Evolutionary conservation across 768 basidiomycete species (phyloP).

Genomic region (Tylopilus sp.): DNA sequence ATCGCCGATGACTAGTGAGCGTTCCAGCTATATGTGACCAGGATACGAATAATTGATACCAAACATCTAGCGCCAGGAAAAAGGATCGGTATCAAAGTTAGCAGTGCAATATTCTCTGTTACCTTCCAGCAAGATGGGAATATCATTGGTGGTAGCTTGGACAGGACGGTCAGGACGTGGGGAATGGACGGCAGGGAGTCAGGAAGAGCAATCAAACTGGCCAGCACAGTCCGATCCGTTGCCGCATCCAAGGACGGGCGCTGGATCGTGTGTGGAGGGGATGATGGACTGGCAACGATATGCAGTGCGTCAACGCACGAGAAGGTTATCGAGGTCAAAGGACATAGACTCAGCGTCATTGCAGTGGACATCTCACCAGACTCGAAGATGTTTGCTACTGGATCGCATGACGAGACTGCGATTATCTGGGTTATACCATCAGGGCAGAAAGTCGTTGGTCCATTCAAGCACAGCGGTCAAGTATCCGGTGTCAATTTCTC

Average conservation of each 20-base stretch:
- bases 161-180: not conserved
- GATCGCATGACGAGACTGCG: not conserved
- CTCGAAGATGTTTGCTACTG: not conserved
- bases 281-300: not conserved
- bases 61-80: not conserved
- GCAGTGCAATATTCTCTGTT: not conserved
- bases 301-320: not conserved
- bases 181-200: not conserved
- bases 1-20: not conserved
- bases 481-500: not conserved
- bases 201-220: not conserved
- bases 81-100: not conserved
- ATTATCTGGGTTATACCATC: not conserved
- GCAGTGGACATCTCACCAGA: not conserved
- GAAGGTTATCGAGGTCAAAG: not conserved
- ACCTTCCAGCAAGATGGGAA: not conserved
- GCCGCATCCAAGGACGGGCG: not conserved
- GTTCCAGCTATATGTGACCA: not conserved
- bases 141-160: not conserved
- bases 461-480: not conserved
- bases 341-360: not conserved
- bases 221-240: not conserved
- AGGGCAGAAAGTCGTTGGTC: not conserved
- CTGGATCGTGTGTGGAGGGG: not conserved
- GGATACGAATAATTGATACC: not conserved